Percentiles rank a stretch among this genome's conserved stretches.
Evolutionary conservation across 2,329 filamentous ascomycete species (phyloP).

Genomic region (Phialocephala subalpina): DNA sequence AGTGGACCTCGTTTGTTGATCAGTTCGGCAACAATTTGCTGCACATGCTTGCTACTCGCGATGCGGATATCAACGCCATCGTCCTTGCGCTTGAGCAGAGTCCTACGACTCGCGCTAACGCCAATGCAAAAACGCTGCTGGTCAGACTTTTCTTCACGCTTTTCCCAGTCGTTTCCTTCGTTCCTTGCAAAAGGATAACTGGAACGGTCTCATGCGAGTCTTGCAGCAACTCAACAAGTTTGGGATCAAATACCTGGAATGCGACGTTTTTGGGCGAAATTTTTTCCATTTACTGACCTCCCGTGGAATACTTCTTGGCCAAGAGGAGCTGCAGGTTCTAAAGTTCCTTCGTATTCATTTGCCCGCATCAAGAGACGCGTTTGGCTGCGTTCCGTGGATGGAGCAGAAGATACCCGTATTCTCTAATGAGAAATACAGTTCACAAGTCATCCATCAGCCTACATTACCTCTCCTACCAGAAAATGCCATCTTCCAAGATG

Average conservation of each 20-base stretch:
- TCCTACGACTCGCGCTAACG: too few species aligned
- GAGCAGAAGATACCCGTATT: too few species aligned
- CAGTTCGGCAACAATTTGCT: constrained; percentile 55
- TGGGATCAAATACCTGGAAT: constrained; percentile 24
- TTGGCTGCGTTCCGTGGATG: too few species aligned
- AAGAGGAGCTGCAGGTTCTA: too few species aligned
- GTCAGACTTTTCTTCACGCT: constrained; percentile 31
- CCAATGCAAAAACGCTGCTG: constrained; percentile 43
- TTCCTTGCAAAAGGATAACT: constrained; percentile 2
- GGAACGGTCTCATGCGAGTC: constrained; percentile 11
- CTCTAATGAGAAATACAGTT: too few species aligned
- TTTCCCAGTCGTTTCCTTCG: background rate
- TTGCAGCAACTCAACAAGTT: constrained; percentile 24
- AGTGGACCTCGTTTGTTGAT: constrained; percentile 25
- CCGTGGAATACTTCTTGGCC: background rate
- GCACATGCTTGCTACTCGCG: constrained; percentile 31
- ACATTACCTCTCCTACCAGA: too few species aligned
- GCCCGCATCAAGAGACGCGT: too few species aligned
- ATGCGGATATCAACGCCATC: constrained; percentile 22
- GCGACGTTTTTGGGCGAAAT: constrained; percentile 28
- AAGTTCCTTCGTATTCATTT: too few species aligned
- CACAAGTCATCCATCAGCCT: too few species aligned
- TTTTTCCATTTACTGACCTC: constrained; percentile 21
- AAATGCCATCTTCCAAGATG: too few species aligned
- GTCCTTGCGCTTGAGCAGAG: constrained; percentile 19